Base-by-base conservation (phyloP, 805 yeast species). In the Grigorovia yakushimaensis region DNA sequence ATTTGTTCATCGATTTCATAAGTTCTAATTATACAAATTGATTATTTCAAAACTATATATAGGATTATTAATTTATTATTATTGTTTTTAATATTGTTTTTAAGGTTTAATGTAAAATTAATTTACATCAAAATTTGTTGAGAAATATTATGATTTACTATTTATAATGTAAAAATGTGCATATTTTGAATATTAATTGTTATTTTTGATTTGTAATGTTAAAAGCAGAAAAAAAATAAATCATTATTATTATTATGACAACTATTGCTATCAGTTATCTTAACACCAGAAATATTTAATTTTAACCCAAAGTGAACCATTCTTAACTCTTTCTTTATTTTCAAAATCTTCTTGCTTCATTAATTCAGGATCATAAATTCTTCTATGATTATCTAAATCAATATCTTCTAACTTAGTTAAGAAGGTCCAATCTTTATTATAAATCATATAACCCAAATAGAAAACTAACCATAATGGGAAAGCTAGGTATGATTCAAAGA, bases 401-500 rank as follows among this genome's bases (percentile, higher is more conserved):
- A 73, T 63, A 37, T 71, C 70, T 13, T 60, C 55, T 17, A 65
- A 59, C 13, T 57, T 64, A 37, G 66, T 62, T 52, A 66, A 53
- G 24, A 68, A 56, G 5, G 54, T 54, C 47, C 54, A 67, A 42
- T 69, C 67, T 45, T 67, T 64, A 42, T 62, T 66, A 61, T 67
- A 74, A 11, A 75, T 30, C 70, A 78, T 79, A 65, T 76, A 78
- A n/a, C 69, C 71, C 21, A 77, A 38, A 58, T 73, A 79, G 54
- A 67, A 72, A 7, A 60, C 68, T 1, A 68, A 8, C 51, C 74
- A 66, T 19, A 74, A 69, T 3, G 69, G 71, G 15, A 63, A 64
- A 7, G 82, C 79, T 46, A 81, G 62, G 58, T 78, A 79, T 42
- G 68, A 63, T 62, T 73, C 65, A 68, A 79, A 79, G 62, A 80